Base-by-base conservation (phyloP, 2,329 filamentous ascomycete species). In the Phialophora chinensis region DNA sequence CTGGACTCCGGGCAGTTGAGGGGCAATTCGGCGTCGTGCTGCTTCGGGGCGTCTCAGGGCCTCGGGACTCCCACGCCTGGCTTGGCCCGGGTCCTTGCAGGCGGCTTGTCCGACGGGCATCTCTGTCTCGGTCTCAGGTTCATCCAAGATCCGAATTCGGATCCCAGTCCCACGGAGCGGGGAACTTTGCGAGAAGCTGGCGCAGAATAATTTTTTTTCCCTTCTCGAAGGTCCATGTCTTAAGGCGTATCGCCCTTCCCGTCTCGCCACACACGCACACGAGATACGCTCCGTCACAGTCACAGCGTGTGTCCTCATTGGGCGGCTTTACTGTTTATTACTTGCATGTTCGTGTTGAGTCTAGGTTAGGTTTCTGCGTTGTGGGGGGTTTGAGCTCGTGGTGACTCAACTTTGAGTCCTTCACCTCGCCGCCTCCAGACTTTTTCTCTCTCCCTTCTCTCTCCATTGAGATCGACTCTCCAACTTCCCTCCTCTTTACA, bases 201-300 rank as follows among this genome's bases (percentile, higher is more conserved):
- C 29, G 17, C 49, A 55, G 25, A 55, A 55, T 55, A 55, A 29
- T 55, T 53, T 55, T 55, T 55, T 55, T 55, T 20, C 33, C 25
- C 29, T 35, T 31, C 53, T 25, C 25, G 53, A 29, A 52, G 11
- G 17, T 27, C 20, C 29, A 35, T 55, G 53, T 55, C 53, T 20
- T 35, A 55, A 55, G 53, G 53, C 53, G 53, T 55, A 35, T 35
- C 53, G 10, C 4, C 53, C 25, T 29, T 12, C 27, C 17, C 53
- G 29, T 20, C 25, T 52, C 25, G 49, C 49, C 49, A 52, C 53
- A 10, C 17, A n/a, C 53, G 2, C 27, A 35, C 53, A 35, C 53
- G 27, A 55, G 12, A 31, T n/a, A 31, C 25, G n/a, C 53, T 33
- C 29, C 8, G 25, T 17, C 14, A 1, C 53, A 31, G 29, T 35